These are phyloP conservation scores for Skeletonema menzelii DNA, from an alignment of 108 stramenopile genomes.

Conservation along the genomic window DNA sequence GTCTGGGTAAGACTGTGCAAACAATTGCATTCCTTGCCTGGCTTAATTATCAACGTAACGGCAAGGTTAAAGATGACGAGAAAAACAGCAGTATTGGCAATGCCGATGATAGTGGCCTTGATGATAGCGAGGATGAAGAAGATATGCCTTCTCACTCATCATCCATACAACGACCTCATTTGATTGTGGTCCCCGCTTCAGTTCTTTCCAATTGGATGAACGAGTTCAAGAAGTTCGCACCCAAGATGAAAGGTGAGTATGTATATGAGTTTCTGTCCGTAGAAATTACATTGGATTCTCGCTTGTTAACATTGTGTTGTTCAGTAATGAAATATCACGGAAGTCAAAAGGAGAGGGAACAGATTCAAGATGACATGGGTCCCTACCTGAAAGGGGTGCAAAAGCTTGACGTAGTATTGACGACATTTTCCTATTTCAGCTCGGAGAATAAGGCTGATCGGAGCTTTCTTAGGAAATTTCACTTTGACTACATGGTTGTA, in stretches of 20 bases:
- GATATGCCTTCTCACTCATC: background rate
- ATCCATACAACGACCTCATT: slow-evolving; percentile 60
- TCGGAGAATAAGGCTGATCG: slow-evolving; percentile 77
- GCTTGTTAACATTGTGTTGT: background rate
- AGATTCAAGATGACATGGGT: slow-evolving; percentile 52
- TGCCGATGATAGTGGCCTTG: background rate
- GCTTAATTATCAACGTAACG: slow-evolving; percentile 61
- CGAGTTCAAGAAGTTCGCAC: slow-evolving; percentile 92
- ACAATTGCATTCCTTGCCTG: slow-evolving; percentile 94
- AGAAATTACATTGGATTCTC: slow-evolving; percentile 1
- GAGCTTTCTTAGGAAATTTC: slow-evolving; percentile 71
- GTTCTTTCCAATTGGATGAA: slow-evolving; percentile 95
- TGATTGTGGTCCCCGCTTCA: slow-evolving; percentile 95
- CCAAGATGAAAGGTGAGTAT: slow-evolving; percentile 67
- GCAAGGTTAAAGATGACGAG: background rate
- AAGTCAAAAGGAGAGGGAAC: slow-evolving; percentile 55
- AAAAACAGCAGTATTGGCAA: background rate
- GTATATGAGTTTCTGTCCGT: background rate
- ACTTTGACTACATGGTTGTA: slow-evolving; percentile 79
- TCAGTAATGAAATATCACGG: slow-evolving; percentile 68
- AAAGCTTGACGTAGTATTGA: slow-evolving; percentile 73
- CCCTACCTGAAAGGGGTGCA: slow-evolving; percentile 18
- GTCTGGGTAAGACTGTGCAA: slow-evolving; percentile 90
- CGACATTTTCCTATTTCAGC: slow-evolving; percentile 81
- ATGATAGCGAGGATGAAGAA: slow-evolving; percentile 20